phyloP scores from a whole-genome alignment of 1,139 yeast species.

The Diutina neorugosa region DNA sequence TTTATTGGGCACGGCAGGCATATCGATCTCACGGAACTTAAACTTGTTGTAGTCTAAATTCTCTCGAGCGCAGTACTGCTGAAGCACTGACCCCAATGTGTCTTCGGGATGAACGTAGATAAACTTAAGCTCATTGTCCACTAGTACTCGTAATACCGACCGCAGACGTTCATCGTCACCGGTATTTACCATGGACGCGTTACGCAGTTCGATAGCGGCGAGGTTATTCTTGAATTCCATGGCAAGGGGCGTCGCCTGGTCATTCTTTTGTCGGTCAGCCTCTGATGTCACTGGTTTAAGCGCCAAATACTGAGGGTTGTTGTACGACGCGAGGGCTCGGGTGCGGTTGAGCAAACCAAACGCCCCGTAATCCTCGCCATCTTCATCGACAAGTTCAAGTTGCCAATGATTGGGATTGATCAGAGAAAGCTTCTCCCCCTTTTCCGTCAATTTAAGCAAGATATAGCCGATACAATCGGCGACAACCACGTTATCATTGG shows the following conservation, averaged over 20 bases:
- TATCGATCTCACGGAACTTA: background rate
- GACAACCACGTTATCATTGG: constrained; percentile 36
- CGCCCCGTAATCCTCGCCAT: constrained; percentile 67
- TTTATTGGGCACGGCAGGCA: background rate
- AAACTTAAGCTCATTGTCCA: background rate
- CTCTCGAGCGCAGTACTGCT: constrained; percentile 1
- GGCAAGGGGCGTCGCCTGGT: constrained; percentile 45
- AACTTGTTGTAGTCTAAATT: background rate
- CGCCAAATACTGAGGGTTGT: constrained; percentile 54
- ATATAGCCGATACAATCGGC: constrained; percentile 57
- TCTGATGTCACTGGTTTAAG: constrained; percentile 20
- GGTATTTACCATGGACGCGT: background rate
- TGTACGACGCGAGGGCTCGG: constrained; percentile 42
- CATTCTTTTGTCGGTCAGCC: constrained; percentile 12
- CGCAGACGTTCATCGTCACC: background rate
- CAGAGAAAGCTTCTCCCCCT: constrained; percentile 9
- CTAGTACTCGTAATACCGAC: background rate
- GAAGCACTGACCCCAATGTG: background rate
- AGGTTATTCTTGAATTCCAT: constrained; percentile 18
- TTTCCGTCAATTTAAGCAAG: constrained; percentile 22
- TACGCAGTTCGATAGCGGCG: background rate
- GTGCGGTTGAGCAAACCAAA: constrained; percentile 58
- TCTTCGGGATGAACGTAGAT: background rate
- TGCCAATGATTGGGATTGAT: constrained; percentile 53
- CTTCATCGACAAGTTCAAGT: constrained; percentile 64